Base-by-base conservation (phyloP, 2,329 filamentous ascomycete genomes). In the Metarhizium brunneum region DNA sequence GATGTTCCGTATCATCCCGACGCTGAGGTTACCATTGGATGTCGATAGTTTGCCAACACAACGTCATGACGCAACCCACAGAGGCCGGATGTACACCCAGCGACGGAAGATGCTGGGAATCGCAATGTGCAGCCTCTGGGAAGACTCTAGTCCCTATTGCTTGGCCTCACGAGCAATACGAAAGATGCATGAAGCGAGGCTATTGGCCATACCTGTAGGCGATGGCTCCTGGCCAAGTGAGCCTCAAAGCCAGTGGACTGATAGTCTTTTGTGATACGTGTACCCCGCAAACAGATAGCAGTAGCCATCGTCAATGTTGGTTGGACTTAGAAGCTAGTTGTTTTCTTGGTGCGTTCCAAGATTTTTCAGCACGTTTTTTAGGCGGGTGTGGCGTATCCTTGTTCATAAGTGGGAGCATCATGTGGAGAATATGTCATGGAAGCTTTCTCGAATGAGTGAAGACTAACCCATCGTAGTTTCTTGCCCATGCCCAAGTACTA, bases 371-470 rank as follows among this genome's bases (percentile, higher is more conserved):
- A 42, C 32, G 5, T 10, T 43, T 30, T 40, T 43, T 18, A 52
- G 50, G 50, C 50, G 50, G 36, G 50, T 52, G 50, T 52, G 50
- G 50, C 36, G 35, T 30, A 45, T 45, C 42, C 42, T 45, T 45
- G 42, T 20, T 45, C 3, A 4, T 7, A 4, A 7, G 8, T 18
- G 16, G 42, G 42, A 45, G 42, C 47, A 29, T 8, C 10, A 50
- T 25, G 20, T 25, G 29, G 16, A 18, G 32, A n/a, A 10, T 5
- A 38, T 18, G 48, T 50, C 32, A 38, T 50, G 36, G 50, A 52
- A 52, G 50, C 36, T 29, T 52, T 52, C 35, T 52, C 36, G 50
- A 43, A 43, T 20, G 16, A 30, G 25, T 40, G 8, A 16, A 40
- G 32, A 25, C 25, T 35, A 35, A 11, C 32, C 10, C 32, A 35